A percentile compares a stretch with the other conserved stretches of the same genome.
Evolutionary conservation across 75 land plant species (phyloP).

Genomic region (Pseudotsuga menziesii): DNA sequence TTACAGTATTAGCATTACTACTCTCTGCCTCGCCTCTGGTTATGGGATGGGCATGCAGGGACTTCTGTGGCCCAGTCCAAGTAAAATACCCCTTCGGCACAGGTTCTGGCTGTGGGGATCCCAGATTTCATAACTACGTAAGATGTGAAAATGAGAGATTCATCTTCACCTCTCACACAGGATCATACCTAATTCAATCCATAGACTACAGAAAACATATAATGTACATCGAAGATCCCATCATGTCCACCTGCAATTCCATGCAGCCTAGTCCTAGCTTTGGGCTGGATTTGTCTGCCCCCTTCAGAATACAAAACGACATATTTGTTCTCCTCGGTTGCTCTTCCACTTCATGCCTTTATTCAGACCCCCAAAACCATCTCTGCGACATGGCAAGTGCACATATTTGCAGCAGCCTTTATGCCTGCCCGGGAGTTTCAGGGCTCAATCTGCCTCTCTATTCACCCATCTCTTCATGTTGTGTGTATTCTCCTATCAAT

Average conservation of each 20-base stretch:
- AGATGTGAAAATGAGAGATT: slow-evolving; percentile 12
- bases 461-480: slow-evolving; percentile 12
- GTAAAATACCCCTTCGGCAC: slow-evolving; percentile 20
- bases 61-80: slow-evolving; percentile 8
- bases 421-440: slow-evolving; percentile 4
- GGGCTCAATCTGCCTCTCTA: neutral
- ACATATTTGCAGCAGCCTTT: slow-evolving; percentile 12
- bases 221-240: slow-evolving; percentile 3
- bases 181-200: slow-evolving; percentile 10
- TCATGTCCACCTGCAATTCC: slow-evolving; percentile 17
- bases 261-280: slow-evolving; percentile 11
- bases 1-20: neutral
- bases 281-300: slow-evolving; percentile 15
- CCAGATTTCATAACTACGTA: slow-evolving; percentile 9
- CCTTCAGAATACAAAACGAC: slow-evolving; percentile 6
- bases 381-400: slow-evolving; percentile 17
- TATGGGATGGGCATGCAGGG: slow-evolving; percentile 8
- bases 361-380: neutral
- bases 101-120: slow-evolving; percentile 13
- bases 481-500: slow-evolving; percentile 15
- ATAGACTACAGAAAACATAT: slow-evolving; percentile 15
- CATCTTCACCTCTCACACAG: slow-evolving; percentile 12
- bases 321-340: slow-evolving; percentile 18
- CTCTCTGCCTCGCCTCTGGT: neutral
- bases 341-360: neutral